A percentile compares a stretch with the other conserved stretches of the same genome.
These are phyloP conservation scores for Solanum clarkiae DNA, from an alignment of 257 asterid genomes.

Conservation along the genomic window DNA sequence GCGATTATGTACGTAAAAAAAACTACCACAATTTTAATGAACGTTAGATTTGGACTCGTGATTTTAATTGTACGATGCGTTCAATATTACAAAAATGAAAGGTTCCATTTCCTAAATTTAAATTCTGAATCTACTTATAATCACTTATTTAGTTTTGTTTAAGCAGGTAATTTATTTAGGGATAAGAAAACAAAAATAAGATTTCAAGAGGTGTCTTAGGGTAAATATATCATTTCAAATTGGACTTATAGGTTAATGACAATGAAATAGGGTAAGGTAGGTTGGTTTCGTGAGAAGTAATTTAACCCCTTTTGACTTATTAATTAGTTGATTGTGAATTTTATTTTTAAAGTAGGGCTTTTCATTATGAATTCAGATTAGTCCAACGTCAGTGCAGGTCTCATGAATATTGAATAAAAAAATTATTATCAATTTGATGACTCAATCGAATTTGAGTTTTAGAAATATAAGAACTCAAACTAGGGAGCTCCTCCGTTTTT, in stretches of 20 bases:
- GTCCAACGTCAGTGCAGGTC: fast-evolving
- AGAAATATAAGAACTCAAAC: not conserved
- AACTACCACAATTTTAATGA: too few species aligned
- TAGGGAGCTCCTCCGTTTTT: not conserved
- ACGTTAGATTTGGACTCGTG: too few species aligned
- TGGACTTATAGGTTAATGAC: not conserved
- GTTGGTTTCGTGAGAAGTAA: not conserved
- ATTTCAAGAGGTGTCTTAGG: not conserved
- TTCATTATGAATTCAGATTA: not conserved
- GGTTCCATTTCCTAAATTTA: too few species aligned
- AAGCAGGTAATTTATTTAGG: not conserved
- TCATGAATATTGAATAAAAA: fast-evolving
- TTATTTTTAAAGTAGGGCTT: too few species aligned
- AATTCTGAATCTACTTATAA: too few species aligned
- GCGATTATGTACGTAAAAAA: too few species aligned
- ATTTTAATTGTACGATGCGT: too few species aligned
- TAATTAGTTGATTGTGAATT: not conserved
- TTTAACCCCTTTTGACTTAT: not conserved
- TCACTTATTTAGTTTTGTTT: too few species aligned
- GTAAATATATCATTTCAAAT: not conserved
- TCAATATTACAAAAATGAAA: too few species aligned
- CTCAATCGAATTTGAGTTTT: not conserved
- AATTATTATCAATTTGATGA: not conserved
- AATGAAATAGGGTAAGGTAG: not conserved
- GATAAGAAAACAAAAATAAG: not conserved